Percentiles rank a stretch among this genome's conserved stretches.
phyloP scores from a whole-genome alignment of 2,329 filamentous ascomycete genomes.

The Xylaria sp. region DNA sequence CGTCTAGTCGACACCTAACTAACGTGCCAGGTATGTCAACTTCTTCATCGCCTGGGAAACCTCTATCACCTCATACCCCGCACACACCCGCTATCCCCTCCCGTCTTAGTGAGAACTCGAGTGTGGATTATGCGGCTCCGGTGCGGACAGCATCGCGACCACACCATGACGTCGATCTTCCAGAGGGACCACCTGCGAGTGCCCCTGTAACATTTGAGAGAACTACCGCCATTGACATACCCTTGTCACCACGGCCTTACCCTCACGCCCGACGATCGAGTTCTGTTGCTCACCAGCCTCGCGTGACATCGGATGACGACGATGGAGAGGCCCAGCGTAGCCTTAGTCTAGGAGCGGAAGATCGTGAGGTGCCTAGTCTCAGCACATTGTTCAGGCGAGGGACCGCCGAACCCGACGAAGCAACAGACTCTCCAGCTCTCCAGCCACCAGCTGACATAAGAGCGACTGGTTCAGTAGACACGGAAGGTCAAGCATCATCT shows the following conservation, averaged over 20 bases:
- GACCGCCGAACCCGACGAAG: conserved; percentile 52
- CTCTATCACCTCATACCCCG: conserved; percentile 87
- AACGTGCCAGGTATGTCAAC: conserved; percentile 78
- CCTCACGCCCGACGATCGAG: conserved; percentile 71
- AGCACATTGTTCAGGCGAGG: conserved; percentile 67
- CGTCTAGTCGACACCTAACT: conserved; percentile 69
- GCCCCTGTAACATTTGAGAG: conserved; percentile 58
- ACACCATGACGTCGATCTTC: conserved; percentile 43
- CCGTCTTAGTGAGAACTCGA: conserved; percentile 89
- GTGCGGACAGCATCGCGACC: conserved; percentile 44
- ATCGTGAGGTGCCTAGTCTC: conserved; percentile 71
- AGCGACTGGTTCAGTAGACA: conserved; percentile 52
- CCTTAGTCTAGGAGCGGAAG: conserved; percentile 73
- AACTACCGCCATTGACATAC: conserved; percentile 77
- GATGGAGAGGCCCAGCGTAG: conserved; percentile 72
- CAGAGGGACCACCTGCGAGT: conserved; percentile 52
- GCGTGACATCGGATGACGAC: conserved; percentile 65
- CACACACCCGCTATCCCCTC: conserved; percentile 95
- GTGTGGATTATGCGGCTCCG: conserved; percentile 70
- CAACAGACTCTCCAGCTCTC: conserved; percentile 50
- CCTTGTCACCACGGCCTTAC: conserved; percentile 71
- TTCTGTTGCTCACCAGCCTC: conserved; percentile 73
- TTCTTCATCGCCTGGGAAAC: conserved; percentile 89
- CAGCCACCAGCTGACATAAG: conserved; percentile 57
- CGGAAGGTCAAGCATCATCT: conserved; percentile 54